phyloP scores from a whole-genome alignment of 331 rosid genomes.

The Quercus phellos region DNA sequence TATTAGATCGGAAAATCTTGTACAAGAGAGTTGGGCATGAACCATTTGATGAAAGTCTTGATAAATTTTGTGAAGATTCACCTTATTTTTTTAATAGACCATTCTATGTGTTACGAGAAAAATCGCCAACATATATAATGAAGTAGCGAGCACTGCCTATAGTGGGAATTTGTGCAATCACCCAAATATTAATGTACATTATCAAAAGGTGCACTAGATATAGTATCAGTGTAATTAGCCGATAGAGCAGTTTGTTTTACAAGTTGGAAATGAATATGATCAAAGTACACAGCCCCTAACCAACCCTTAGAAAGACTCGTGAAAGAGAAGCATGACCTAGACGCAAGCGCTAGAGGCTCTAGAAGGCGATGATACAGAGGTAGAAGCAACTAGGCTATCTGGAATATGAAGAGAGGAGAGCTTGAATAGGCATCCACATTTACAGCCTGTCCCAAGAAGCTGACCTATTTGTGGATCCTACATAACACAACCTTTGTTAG shows the following conservation, averaged over 20 bases:
- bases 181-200: no score
- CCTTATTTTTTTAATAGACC: no score
- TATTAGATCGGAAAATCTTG: no score
- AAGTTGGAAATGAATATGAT: not conserved
- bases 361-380: not conserved
- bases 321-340: not conserved
- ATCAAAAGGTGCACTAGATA: no score
- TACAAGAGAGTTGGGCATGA: no score
- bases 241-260: not conserved
- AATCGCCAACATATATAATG: no score
- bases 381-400: not conserved
- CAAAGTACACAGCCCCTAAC: not conserved
- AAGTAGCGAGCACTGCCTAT: no score
- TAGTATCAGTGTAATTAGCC: no score
- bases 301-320: not conserved
- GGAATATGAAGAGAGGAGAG: not conserved
- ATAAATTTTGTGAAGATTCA: no score
- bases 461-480: not conserved
- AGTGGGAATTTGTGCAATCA: no score
- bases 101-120: no score
- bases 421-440: not conserved
- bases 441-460: not conserved
- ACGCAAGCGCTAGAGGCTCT: not conserved
- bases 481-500: not conserved
- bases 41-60: no score